phyloP scores from a whole-genome alignment of 441 rosid genomes.

The Arabidopsis lyrata region DNA sequence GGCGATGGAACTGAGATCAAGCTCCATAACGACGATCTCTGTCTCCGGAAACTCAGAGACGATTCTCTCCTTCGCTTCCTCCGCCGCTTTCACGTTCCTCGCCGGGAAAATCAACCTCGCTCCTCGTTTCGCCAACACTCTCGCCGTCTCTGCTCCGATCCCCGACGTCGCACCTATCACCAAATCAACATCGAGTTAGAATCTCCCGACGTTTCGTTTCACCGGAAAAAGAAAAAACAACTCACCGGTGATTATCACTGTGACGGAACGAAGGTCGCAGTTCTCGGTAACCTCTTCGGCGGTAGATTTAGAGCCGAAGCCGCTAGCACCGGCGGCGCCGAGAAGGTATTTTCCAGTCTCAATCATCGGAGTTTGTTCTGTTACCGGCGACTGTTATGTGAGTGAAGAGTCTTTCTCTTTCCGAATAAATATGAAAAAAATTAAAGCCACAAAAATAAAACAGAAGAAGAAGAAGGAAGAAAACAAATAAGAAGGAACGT shows the following conservation, averaged over 20 bases:
- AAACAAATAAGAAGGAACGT: constrained; percentile 34
- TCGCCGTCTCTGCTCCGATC: constrained; percentile 95
- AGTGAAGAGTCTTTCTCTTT: constrained; percentile 15
- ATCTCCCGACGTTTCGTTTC: background rate
- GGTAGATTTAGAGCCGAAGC: constrained; percentile 88
- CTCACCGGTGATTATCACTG: constrained; percentile 88
- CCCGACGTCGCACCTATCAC: constrained; percentile 94
- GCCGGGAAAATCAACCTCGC: constrained; percentile 85
- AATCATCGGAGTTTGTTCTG: constrained; percentile 50
- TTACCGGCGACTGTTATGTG: constrained; percentile 21
- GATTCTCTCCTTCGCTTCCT: constrained; percentile 72
- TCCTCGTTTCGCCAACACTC: constrained; percentile 81
- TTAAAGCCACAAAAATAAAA: background rate
- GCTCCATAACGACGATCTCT: constrained; percentile 72
- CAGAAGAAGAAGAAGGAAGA: constrained; percentile 11
- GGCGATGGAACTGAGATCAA: constrained; percentile 94
- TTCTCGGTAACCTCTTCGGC: constrained; percentile 74
- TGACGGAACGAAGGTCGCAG: constrained; percentile 68
- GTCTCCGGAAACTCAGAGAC: constrained; percentile 68
- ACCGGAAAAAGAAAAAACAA: background rate
- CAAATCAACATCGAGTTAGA: background rate
- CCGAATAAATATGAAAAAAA: background rate
- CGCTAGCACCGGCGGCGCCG: constrained; percentile 80
- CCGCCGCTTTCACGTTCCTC: constrained; percentile 76
- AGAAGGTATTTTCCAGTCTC: constrained; percentile 73